Base-by-base conservation (phyloP, 805 yeast genomes). In the Starmerella floris region DNA sequence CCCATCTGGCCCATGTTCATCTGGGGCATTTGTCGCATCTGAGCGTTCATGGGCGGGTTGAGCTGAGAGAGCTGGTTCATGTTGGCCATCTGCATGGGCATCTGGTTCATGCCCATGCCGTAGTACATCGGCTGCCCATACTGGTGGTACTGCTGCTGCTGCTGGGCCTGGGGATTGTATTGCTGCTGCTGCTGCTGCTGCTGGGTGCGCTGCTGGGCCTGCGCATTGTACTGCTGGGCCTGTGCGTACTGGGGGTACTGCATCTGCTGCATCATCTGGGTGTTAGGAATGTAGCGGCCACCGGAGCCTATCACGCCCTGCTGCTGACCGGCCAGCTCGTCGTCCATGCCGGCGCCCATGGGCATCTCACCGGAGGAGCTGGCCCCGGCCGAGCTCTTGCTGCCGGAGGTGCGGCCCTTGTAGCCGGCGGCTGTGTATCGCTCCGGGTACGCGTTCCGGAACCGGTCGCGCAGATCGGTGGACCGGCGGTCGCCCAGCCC, bases 371-470 rank as follows among this genome's bases (percentile, higher is more conserved):
- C 34, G 15, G 41, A 16, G 25, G 23, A 16, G 39, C 23, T 13
- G 6, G 32, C 20, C 21, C 34, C 41, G 5, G 47, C 31, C 19
- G 35, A 5, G 40, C 39, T 33, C 41, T 40, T 41, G 30, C 39
- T 37, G 26, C 35, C 44, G 19, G 49, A 39, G 32, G 43, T 35
- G 35, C 65, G 61, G 38, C 64, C 63, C 52, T 65, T 66, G 55
- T 64, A 65, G 11, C 69, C 69, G 6, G 69, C 69, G 3, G 66
- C 66, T 10, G 63, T 60, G 49, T 65, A 65, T 20, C 62, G 52
- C 25, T 65, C 66, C 5, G 70, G 70, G 53, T 63, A 66, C 23
- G 70, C 69, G 49, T 65, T 66, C 28, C 70, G 54, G 56, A 66
- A 65, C 34, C 69, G 54, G 50, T 66, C 70, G 13, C 70, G 59